Percentiles rank a stretch among this genome's conserved stretches.
phyloP scores from a whole-genome alignment of 345 rosid genomes.

The Pseudoturritis turrita region DNA sequence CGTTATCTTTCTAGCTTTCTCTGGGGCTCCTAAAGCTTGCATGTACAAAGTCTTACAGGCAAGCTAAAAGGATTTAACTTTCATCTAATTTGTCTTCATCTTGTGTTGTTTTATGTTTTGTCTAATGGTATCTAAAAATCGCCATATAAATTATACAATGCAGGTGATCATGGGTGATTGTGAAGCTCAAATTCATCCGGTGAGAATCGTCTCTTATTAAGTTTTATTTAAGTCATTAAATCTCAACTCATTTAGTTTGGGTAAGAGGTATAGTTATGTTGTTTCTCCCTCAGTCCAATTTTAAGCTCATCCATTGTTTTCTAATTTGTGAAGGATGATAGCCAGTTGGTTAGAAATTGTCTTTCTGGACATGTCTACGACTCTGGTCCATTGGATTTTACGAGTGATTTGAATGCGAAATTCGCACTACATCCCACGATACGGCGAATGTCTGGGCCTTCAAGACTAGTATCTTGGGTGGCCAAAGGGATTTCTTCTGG shows the following conservation, averaged over 20 bases:
- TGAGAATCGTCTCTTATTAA: constrained; percentile 23
- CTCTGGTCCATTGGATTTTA: constrained; percentile 84
- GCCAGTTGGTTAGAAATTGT: constrained; percentile 66
- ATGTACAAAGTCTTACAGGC: constrained; percentile 89
- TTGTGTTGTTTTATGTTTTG: constrained; percentile 10
- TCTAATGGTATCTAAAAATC: neutral
- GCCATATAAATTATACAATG: neutral
- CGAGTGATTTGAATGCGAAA: constrained; percentile 67
- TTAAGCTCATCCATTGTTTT: neutral
- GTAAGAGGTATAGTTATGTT: neutral
- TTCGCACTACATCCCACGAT: constrained; percentile 64
- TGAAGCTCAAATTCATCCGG: constrained; percentile 59
- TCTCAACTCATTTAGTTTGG: neutral
- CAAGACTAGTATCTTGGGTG: constrained; percentile 69
- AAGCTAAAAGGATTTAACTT: neutral
- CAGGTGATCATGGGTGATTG: constrained; percentile 35
- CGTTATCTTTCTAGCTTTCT: constrained; percentile 68
- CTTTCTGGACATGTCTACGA: constrained; percentile 83
- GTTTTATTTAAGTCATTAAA: neutral
- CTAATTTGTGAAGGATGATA: constrained; percentile 49
- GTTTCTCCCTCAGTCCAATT: neutral
- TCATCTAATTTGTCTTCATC: neutral
- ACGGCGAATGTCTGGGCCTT: constrained; percentile 64
- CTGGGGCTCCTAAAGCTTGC: constrained; percentile 90
- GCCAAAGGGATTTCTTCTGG: constrained; percentile 75